These are phyloP conservation scores for Acanthamoeba lenticulata DNA, from an alignment of 208 protist species.

Conservation along the genomic window DNA sequence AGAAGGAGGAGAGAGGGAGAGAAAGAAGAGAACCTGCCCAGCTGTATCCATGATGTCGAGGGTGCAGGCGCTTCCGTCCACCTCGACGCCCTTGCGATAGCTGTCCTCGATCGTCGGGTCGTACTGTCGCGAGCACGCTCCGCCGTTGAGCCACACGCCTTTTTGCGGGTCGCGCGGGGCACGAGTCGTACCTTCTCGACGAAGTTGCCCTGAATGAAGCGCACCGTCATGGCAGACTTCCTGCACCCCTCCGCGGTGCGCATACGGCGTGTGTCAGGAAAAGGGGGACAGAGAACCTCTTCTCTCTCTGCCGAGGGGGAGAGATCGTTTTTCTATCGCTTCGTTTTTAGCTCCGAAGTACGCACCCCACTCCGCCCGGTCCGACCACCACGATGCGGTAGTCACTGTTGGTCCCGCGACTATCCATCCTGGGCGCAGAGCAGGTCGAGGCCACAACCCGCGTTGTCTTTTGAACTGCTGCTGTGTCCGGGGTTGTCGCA, in stretches of 20 bases:
- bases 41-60: constrained; percentile 59
- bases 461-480: too few relatives aligned
- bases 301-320: too few relatives aligned
- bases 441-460: too few relatives aligned
- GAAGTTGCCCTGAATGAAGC: constrained; percentile 53
- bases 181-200: constrained; percentile 36
- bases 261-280: too few relatives aligned
- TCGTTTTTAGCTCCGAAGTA: background rate
- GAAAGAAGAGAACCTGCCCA: background rate
- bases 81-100: constrained; percentile 79
- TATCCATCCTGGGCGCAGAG: too few relatives aligned
- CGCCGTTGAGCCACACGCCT: background rate
- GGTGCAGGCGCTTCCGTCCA: constrained; percentile 82
- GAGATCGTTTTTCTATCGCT: too few relatives aligned
- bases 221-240: constrained; percentile 78
- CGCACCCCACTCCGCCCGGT: background rate
- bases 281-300: too few relatives aligned
- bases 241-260: constrained; percentile 85
- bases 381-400: background rate
- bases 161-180: background rate
- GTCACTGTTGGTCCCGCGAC: too few relatives aligned
- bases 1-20: background rate
- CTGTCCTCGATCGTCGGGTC: constrained; percentile 29
- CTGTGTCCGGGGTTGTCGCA: too few relatives aligned
- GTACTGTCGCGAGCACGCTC: background rate